Conservation (phyloP, 1,139 yeast species). For the Taiozyma sp. region DNA sequence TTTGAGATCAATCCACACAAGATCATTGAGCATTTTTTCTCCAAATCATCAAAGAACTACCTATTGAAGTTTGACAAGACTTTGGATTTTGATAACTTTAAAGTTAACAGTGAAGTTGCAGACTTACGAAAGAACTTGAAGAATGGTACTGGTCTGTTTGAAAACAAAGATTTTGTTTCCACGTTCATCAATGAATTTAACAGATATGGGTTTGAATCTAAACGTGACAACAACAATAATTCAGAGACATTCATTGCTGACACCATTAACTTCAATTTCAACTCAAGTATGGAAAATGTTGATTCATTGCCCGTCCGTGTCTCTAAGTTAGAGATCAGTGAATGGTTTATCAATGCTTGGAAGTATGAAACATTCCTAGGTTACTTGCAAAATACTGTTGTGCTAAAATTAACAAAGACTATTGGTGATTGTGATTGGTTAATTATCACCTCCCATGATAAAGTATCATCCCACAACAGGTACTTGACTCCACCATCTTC, state of each 20-base stretch:
- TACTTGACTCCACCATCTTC: conserved; percentile 24
- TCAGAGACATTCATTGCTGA: conserved; percentile 22
- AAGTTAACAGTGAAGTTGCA: conserved; percentile 18
- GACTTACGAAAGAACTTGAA: conserved; percentile 23
- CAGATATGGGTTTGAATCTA: conserved; percentile 28
- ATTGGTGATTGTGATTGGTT: conserved; percentile 33
- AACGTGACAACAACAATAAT: conserved; percentile 14
- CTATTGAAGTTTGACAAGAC: conserved; percentile 27
- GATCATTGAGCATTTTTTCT: conserved; percentile 28
- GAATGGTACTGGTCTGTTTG: conserved; percentile 20
- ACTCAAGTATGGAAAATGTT: conserved; percentile 19
- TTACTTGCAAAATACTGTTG: conserved; percentile 28
- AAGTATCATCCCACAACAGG: conserved; percentile 23
- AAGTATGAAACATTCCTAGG: conserved; percentile 31
- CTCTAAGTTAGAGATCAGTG: conserved; percentile 29
- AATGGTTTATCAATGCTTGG: conserved; percentile 33
- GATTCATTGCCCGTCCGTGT: conserved; percentile 26
- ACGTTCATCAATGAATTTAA: conserved; percentile 30
- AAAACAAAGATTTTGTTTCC: conserved; percentile 25
- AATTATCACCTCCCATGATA: conserved; percentile 28
- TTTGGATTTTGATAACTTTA: conserved; percentile 25
- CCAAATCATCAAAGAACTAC: conserved; percentile 30
- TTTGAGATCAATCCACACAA: conserved; percentile 29
- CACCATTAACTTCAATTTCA: conserved; percentile 25
- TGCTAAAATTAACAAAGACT: conserved; percentile 29